Evolutionary conservation across 352 stramenopile genomes (phyloP).

Genomic region (Phytophthora chlamydospora): DNA sequence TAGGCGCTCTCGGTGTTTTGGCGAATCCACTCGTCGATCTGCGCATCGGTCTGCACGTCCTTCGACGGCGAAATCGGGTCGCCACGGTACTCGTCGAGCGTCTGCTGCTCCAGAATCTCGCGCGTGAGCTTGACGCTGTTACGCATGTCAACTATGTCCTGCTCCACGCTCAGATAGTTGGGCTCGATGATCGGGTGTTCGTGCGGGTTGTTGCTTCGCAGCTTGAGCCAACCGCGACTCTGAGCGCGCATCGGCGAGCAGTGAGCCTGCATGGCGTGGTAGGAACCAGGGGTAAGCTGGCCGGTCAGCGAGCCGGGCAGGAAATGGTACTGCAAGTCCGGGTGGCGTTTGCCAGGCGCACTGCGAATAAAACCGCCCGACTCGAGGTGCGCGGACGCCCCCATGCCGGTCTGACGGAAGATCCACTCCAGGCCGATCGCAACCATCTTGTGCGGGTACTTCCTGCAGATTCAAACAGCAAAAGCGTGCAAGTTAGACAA

Average conservation of each 20-base stretch:
- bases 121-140: slow-evolving; percentile 77
- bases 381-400: slow-evolving; percentile 82
- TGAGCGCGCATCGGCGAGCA: slow-evolving; percentile 90
- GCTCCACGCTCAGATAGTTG: slow-evolving; percentile 86
- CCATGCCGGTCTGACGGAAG: slow-evolving; percentile 68
- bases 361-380: slow-evolving; percentile 78
- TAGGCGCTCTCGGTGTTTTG: slow-evolving; percentile 88
- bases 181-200: slow-evolving; percentile 86
- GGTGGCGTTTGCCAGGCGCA: slow-evolving; percentile 76
- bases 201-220: slow-evolving; percentile 77
- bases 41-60: slow-evolving; percentile 60
- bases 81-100: slow-evolving; percentile 84
- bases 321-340: slow-evolving; percentile 92
- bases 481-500: slow-evolving; percentile 1
- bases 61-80: slow-evolving; percentile 78
- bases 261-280: slow-evolving; percentile 88
- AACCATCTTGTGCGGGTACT: slow-evolving; percentile 90
- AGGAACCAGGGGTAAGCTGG: slow-evolving; percentile 37
- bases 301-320: slow-evolving; percentile 76
- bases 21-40: slow-evolving; percentile 89
- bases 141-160: slow-evolving; percentile 85
- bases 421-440: slow-evolving; percentile 89
- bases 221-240: slow-evolving; percentile 82
- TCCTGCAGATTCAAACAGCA: slow-evolving; percentile 30
- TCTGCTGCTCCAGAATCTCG: slow-evolving; percentile 89